Conservation (phyloP, 2,329 filamentous ascomycete species). For the Penicillium verrucosum region DNA sequence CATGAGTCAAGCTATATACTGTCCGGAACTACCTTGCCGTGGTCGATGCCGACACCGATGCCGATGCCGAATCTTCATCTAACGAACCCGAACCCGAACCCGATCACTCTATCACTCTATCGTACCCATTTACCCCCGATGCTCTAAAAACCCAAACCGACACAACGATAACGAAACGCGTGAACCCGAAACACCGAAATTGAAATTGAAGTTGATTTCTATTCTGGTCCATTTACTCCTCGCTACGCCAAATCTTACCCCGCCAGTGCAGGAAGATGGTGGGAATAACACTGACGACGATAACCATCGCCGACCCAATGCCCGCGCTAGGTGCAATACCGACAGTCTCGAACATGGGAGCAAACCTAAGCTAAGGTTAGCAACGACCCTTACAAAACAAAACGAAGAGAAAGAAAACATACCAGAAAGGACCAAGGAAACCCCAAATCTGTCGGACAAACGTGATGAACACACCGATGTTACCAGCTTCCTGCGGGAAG, state of each 20-base stretch:
- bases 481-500: conserved; percentile 53
- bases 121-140: neutral
- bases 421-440: conserved; percentile 41
- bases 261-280: conserved; percentile 31
- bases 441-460: conserved; percentile 50
- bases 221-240: neutral
- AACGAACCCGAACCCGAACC: conserved; percentile 8
- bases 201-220: neutral
- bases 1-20: conserved; percentile 9
- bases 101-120: neutral
- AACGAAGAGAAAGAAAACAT: conserved; percentile 6
- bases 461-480: conserved; percentile 61
- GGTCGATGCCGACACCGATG: neutral
- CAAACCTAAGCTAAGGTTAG: conserved; percentile 30
- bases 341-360: conserved; percentile 35
- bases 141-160: neutral
- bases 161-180: neutral
- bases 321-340: conserved; percentile 33
- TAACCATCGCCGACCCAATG: conserved; percentile 30
- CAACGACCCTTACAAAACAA: neutral
- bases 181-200: neutral
- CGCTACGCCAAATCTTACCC: conserved; percentile 24
- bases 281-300: conserved; percentile 32
- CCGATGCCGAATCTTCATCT: conserved; percentile 8
- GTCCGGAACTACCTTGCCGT: neutral